These are phyloP conservation scores for Teratosphaeria gauchensis DNA, from an alignment of 2,329 filamentous ascomycete genomes.

Conservation along the genomic window DNA sequence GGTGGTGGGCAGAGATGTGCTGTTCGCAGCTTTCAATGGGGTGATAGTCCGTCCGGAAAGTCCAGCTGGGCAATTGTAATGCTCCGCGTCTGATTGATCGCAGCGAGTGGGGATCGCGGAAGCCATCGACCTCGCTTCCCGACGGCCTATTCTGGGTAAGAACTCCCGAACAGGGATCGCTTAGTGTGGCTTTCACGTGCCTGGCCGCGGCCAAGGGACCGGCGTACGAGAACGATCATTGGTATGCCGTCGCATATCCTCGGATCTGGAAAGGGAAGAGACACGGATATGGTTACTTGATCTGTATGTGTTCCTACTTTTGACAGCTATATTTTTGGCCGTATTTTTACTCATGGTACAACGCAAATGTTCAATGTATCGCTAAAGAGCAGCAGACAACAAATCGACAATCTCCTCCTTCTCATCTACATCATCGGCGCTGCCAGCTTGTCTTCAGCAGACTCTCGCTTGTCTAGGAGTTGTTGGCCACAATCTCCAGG, in stretches of 20 bases:
- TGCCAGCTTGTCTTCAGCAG: background rate
- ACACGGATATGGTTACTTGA: too few species aligned
- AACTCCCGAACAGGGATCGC: background rate
- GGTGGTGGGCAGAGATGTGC: background rate
- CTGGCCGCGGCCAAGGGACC: background rate
- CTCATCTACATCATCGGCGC: background rate
- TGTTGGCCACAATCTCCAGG: slow-evolving; percentile 59
- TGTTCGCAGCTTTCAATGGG: background rate
- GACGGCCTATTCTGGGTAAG: background rate
- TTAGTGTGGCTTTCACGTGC: background rate
- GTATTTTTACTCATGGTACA: background rate
- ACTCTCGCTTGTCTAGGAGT: slow-evolving; percentile 11
- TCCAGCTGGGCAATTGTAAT: background rate
- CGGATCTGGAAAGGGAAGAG: too few species aligned
- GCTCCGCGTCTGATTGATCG: background rate
- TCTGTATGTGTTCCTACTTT: background rate
- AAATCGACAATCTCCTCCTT: background rate
- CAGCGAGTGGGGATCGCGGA: background rate
- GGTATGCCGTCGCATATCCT: too few species aligned
- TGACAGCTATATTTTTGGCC: background rate
- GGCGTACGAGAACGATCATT: too few species aligned
- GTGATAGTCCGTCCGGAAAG: background rate
- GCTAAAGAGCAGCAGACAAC: background rate
- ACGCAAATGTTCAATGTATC: background rate
- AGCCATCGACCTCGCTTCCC: background rate